phyloP scores from a whole-genome alignment of 2,329 filamentous ascomycete genomes.

The Phaeosphaeriaceae sp. region DNA sequence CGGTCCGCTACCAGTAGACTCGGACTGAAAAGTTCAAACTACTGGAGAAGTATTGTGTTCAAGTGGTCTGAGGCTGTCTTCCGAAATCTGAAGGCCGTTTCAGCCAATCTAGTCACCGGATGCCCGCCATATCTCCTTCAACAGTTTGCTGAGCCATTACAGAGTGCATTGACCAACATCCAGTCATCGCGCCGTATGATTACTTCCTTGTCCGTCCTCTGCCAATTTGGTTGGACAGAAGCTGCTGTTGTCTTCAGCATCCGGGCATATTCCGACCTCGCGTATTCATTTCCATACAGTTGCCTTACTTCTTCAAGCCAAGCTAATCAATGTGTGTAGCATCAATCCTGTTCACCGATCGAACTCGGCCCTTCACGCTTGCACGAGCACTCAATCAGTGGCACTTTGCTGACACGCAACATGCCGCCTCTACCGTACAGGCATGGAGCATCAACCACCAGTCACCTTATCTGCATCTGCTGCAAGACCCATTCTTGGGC shows the following conservation, averaged over 20 bases:
- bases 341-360: constrained; percentile 35
- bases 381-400: constrained; percentile 31
- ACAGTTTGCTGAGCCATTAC: constrained; percentile 24
- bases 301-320: constrained; percentile 30
- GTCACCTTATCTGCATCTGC: constrained; percentile 57
- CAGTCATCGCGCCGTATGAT: constrained; percentile 21
- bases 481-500: constrained; percentile 48
- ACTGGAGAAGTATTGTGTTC: constrained; percentile 35
- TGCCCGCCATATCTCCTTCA: constrained; percentile 20
- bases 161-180: constrained; percentile 34
- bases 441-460: constrained; percentile 49
- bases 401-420: constrained; percentile 43
- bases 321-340: constrained; percentile 49
- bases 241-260: constrained; percentile 22
- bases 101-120: constrained; percentile 24
- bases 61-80: constrained; percentile 27
- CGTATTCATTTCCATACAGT: constrained; percentile 27
- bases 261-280: constrained; percentile 31
- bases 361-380: constrained; percentile 29
- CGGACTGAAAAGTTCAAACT: constrained; percentile 32
- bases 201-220: constrained; percentile 24
- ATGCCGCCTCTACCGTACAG: constrained; percentile 34
- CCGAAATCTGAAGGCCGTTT: constrained; percentile 28
- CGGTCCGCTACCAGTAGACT: constrained; percentile 34
- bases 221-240: constrained; percentile 20